Conservation (phyloP, 2,329 filamentous ascomycete species). For the Fusarium brevicatenulatum region DNA sequence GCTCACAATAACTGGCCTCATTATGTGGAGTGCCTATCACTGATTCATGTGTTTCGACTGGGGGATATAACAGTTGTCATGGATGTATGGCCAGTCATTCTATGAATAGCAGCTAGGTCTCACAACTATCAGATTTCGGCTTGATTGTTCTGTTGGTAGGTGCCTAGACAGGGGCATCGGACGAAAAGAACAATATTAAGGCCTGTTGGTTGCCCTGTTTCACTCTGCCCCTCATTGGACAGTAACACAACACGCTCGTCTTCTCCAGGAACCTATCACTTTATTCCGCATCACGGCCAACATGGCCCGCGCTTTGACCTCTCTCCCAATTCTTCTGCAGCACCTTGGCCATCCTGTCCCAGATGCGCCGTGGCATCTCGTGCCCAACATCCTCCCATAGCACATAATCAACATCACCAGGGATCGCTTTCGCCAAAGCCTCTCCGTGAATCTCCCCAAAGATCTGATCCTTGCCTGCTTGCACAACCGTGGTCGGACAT, state of each 20-base stretch:
- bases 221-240: not conserved
- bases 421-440: conserved; percentile 39
- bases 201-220: not conserved
- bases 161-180: not conserved
- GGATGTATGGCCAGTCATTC: not conserved
- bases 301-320: not conserved
- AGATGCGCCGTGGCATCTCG: conserved; percentile 30
- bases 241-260: not conserved
- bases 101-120: not conserved
- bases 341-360: conserved; percentile 2
- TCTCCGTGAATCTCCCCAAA: conserved; percentile 44
- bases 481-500: conserved; percentile 45
- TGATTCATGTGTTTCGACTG: not conserved
- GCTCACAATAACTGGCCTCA: not conserved
- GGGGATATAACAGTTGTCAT: not conserved
- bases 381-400: conserved; percentile 38
- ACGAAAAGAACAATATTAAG: not conserved
- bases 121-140: not conserved
- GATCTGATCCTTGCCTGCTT: conserved; percentile 44
- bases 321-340: conserved; percentile 19
- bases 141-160: not conserved
- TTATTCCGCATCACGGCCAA: not conserved
- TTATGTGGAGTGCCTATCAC: not conserved
- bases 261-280: not conserved
- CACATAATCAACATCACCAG: conserved; percentile 33